Percentiles rank a stretch among this genome's conserved stretches.
Evolutionary conservation across 2,329 filamentous ascomycete species (phyloP).

Genomic region (Aspergillus neoniger): DNA sequence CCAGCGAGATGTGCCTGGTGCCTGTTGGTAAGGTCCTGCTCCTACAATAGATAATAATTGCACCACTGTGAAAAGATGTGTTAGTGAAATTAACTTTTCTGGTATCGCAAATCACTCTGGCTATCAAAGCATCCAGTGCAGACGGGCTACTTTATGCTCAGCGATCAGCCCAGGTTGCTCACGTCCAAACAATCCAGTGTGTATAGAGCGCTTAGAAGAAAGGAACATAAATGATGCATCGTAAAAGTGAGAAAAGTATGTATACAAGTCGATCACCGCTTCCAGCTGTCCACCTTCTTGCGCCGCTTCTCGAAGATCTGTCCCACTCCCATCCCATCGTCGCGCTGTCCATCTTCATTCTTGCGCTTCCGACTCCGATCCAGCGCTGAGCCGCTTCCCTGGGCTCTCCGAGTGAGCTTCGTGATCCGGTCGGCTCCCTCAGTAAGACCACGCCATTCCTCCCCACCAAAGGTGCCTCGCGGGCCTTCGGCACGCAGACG

Average conservation of each 20-base stretch:
- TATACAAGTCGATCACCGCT: constrained; percentile 27
- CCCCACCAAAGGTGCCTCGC: constrained; percentile 74
- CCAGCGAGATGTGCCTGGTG: too few relatives aligned
- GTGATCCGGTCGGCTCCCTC: constrained; percentile 86
- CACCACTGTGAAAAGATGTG: background rate
- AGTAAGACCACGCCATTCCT: constrained; percentile 86
- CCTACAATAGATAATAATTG: background rate
- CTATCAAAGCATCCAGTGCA: too few relatives aligned
- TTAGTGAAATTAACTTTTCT: background rate
- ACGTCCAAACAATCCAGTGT: too few relatives aligned
- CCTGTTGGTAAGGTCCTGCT: too few relatives aligned
- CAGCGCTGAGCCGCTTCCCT: constrained; percentile 57
- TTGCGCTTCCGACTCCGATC: constrained; percentile 86
- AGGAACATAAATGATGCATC: background rate
- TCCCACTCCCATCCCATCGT: constrained; percentile 66
- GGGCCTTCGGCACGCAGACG: constrained; percentile 48
- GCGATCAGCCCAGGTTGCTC: too few relatives aligned
- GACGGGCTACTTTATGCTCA: too few relatives aligned
- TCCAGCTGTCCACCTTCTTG: constrained; percentile 48
- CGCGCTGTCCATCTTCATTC: constrained; percentile 70
- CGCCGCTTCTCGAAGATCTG: constrained; percentile 54
- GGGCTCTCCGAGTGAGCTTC: constrained; percentile 72
- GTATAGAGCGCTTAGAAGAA: background rate
- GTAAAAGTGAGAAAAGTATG: background rate
- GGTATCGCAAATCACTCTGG: constrained; percentile 10